phyloP scores from a whole-genome alignment of 192 early-diverging fungal genomes.

The Allomyces macrogynus region DNA sequence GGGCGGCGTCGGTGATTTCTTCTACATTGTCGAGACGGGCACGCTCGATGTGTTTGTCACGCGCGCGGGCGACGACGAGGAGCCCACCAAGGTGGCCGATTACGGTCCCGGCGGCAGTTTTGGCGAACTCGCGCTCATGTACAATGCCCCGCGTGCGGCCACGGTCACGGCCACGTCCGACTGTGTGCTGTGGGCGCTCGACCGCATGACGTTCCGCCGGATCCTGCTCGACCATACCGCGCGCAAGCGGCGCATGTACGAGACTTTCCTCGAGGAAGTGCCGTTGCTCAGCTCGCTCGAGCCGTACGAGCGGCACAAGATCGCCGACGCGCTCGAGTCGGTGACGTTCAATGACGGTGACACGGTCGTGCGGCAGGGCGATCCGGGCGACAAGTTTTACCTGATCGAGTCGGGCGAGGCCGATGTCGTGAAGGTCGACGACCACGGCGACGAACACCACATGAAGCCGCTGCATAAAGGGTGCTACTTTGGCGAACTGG shows the following conservation, averaged over 20 bases:
- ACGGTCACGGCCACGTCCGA: constrained; percentile 74
- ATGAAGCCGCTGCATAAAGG: constrained; percentile 55
- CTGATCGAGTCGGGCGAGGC: constrained; percentile 87
- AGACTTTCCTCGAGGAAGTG: constrained; percentile 85
- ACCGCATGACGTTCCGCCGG: constrained; percentile 88
- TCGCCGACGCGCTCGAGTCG: constrained; percentile 90
- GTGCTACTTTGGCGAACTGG: constrained; percentile 95
- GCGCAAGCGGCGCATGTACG: constrained; percentile 87
- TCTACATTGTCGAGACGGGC: constrained; percentile 93
- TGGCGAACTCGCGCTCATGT: constrained; percentile 98
- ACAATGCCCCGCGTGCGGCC: constrained; percentile 93
- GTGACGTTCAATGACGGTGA: constrained; percentile 66
- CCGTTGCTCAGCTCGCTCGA: constrained; percentile 65
- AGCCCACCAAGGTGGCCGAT: constrained; percentile 40
- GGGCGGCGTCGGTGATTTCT: constrained; percentile 90
- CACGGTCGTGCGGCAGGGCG: constrained; percentile 74
- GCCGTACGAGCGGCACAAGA: constrained; percentile 88
- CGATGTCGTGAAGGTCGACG: constrained; percentile 55
- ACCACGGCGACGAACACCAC: constrained; percentile 54
- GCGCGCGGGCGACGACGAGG: constrained; percentile 29
- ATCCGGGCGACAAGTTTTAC: constrained; percentile 82
- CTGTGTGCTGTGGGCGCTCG: constrained; percentile 90
- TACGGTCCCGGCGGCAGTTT: constrained; percentile 77
- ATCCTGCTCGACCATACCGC: constrained; percentile 97
- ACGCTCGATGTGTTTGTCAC: constrained; percentile 80